These are phyloP conservation scores for Lophiotrema nucula DNA, from an alignment of 495 filamentous ascomycete species.

Conservation along the genomic window DNA sequence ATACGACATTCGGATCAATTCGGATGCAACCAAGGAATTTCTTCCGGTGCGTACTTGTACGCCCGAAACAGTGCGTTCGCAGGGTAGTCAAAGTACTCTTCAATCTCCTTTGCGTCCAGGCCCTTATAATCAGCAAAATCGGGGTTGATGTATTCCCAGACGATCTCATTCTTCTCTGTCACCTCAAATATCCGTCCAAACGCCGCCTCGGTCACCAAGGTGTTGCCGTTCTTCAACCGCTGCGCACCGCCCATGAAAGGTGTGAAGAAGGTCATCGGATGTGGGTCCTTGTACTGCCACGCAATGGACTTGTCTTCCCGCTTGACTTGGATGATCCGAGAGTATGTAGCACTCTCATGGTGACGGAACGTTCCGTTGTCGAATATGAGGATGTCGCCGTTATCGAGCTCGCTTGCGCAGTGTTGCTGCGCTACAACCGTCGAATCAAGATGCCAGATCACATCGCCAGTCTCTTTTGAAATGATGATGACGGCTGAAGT, in stretches of 20 bases:
- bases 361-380: constrained; percentile 50
- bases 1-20: constrained; percentile 4
- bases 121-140: constrained; percentile 39
- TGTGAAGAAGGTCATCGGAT: constrained; percentile 49
- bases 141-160: constrained; percentile 44
- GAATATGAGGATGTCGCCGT: constrained; percentile 48
- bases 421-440: constrained; percentile 49
- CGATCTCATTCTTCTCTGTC: constrained; percentile 36
- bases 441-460: constrained; percentile 47
- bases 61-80: constrained; percentile 45
- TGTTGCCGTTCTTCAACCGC: constrained; percentile 44
- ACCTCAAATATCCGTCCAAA: constrained; percentile 42
- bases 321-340: constrained; percentile 45
- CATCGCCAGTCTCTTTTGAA: constrained; percentile 40
- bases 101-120: constrained; percentile 33
- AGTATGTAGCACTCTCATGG: constrained; percentile 44
- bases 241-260: constrained; percentile 54
- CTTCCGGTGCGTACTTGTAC: constrained; percentile 41
- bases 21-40: constrained; percentile 40
- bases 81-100: constrained; percentile 38
- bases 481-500: constrained; percentile 48
- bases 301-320: constrained; percentile 40
- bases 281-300: constrained; percentile 49
- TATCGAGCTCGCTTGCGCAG: constrained; percentile 43
- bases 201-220: constrained; percentile 47